Percentiles rank a stretch among this genome's conserved stretches.
Evolutionary conservation across 176 grass and related monocot species (phyloP).

Genomic region (Microstegium vimineum): DNA sequence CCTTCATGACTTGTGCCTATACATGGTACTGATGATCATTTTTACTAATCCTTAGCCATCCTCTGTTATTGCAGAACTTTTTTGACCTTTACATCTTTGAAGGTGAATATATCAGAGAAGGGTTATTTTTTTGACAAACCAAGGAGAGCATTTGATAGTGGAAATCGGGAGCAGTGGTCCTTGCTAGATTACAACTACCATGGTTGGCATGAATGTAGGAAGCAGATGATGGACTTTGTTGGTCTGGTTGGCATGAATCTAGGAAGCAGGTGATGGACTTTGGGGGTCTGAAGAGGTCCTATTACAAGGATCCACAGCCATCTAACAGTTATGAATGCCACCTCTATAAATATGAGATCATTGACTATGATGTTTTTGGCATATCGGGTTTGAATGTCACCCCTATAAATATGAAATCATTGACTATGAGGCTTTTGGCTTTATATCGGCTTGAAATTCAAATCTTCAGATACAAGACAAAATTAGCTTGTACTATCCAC

Average conservation of each 20-base stretch:
- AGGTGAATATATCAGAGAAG: no score
- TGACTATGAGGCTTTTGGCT: neutral
- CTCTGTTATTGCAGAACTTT: slow-evolving; percentile 59
- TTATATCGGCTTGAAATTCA: slow-evolving; percentile 64
- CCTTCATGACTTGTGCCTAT: neutral
- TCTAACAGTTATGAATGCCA: slow-evolving; percentile 67
- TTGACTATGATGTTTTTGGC: slow-evolving; percentile 60
- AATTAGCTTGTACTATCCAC: slow-evolving; percentile 31
- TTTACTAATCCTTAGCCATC: slow-evolving; percentile 26
- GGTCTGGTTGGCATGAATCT: slow-evolving; percentile 87
- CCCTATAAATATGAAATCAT: no score
- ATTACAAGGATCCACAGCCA: slow-evolving; percentile 96
- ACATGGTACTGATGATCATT: neutral
- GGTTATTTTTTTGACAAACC: no score
- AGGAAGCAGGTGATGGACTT: slow-evolving; percentile 84
- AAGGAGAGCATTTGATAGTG: no score
- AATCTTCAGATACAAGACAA: slow-evolving; percentile 67
- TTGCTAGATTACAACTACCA: no score
- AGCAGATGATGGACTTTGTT: no score
- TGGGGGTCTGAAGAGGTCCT: slow-evolving; percentile 71
- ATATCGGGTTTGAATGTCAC: no score
- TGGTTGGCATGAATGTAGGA: no score
- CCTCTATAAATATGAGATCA: slow-evolving; percentile 82
- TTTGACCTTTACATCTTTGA: neutral
- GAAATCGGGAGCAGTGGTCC: no score